phyloP scores from a whole-genome alignment of 345 rosid species.

The Dimocarpus longan region DNA sequence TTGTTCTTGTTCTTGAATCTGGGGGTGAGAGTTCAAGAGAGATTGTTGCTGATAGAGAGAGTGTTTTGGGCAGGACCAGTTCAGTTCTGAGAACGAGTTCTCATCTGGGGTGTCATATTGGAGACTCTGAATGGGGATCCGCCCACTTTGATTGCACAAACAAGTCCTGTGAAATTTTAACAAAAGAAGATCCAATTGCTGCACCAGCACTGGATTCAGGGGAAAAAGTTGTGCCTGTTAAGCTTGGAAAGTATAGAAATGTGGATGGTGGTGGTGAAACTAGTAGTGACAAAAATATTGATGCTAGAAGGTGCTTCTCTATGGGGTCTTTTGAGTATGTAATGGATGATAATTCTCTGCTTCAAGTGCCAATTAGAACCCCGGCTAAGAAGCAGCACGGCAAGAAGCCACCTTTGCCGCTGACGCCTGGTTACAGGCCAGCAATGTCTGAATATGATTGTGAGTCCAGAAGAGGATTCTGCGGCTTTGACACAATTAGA shows the following conservation, averaged over 20 bases:
- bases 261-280: slow-evolving; percentile 64
- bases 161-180: slow-evolving; percentile 40
- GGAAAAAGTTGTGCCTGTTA: slow-evolving; percentile 77
- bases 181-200: slow-evolving; percentile 33
- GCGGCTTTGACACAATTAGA: slow-evolving; percentile 36
- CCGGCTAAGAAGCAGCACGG: slow-evolving; percentile 57
- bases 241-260: slow-evolving; percentile 85
- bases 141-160: slow-evolving; percentile 36
- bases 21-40: slow-evolving; percentile 87
- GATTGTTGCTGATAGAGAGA: slow-evolving; percentile 52
- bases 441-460: slow-evolving; percentile 72
- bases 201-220: slow-evolving; percentile 39
- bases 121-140: slow-evolving; percentile 49
- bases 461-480: slow-evolving; percentile 65
- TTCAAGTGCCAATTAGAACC: slow-evolving; percentile 77
- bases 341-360: slow-evolving; percentile 69
- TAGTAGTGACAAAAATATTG: slow-evolving; percentile 47
- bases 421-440: slow-evolving; percentile 62
- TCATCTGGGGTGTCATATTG: slow-evolving; percentile 35
- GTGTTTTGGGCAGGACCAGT: slow-evolving; percentile 36
- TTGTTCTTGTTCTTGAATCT: slow-evolving; percentile 87
- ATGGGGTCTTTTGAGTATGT: slow-evolving; percentile 99
- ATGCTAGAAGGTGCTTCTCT: slow-evolving; percentile 82
- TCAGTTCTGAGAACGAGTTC: slow-evolving; percentile 48
- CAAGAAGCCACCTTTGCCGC: slow-evolving; percentile 54